Base-by-base conservation (phyloP, 2,329 filamentous ascomycete genomes). In the Aspergillus sp. region DNA sequence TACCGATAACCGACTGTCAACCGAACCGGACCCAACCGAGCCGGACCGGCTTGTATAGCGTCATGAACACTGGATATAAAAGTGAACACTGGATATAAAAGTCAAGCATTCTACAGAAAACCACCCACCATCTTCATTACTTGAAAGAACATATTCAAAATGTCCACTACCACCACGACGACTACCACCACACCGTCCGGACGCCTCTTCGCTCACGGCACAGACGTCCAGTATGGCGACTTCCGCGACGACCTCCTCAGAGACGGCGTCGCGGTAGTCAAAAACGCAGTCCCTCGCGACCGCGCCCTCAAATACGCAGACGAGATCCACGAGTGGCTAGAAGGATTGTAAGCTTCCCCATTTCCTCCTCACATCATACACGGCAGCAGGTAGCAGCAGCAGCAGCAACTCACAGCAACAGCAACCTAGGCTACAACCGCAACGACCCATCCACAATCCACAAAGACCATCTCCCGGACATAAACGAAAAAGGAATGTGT, bases 401-500 rank as follows among this genome's bases (percentile, higher is more conserved):
- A 21, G 19, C 19, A 21, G 19, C 19, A 21, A 21, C 19, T 21
- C 19, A 21, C 19, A 21, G 19, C 19, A 21, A 3, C 21, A 70
- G 53, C 68, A 67, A 67, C 17, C 68, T 76, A 5, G 74, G 74
- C 14, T 77, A 71, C 57, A 60, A 72, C 14, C 69, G 74, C 6
- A 66, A 73, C 31, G 71, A 77, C 55, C 66, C 60, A 2, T 66
- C 61, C 0, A 76, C 73, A 6, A 69, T 72, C 15, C 70, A 71
- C 51, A 67, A 68, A 27, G 68, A 70, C 51, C 67, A 73, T 1
- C 68, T 76, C 3, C 73, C 73, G 4, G 52, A 68, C 15, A 76
- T 80, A 62, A 79, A 75, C 63, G 77, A 81, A 60, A 81, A 81
- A 65, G 79, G 80, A 31, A 81, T 82, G 72, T 77, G 77, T 61